Base-by-base conservation (phyloP, 1,284 basidiomycete genomes). In the Xerocomus nothofagi region DNA sequence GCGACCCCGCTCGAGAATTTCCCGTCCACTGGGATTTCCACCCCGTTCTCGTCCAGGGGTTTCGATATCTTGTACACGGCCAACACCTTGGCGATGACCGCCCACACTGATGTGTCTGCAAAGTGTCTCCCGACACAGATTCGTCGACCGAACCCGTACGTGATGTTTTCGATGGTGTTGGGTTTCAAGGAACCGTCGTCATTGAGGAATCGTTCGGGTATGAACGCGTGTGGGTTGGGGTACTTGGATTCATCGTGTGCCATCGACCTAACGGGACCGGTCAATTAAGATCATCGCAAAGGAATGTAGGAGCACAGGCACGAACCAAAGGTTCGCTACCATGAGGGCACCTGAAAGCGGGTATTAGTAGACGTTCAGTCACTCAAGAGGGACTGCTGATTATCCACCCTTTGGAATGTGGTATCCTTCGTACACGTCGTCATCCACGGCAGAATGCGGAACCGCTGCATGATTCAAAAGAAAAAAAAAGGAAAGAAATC, bases 401-500 rank as follows among this genome's bases (percentile, higher is more conserved):
- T 31, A 54, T 38, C 38, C 17, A 47, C 57, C 57, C 20, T 56
- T 56, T 7, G 55, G 55, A n/a, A 58, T 58, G 21, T 41, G 44
- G 29, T 40, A 56, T n/a, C 42, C 50, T 8, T 10, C 12, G 18
- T 46, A 56, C 14, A 47, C 27, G 7, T 55, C 50, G 7, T 39
- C 38, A 3, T 40, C 54, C 3, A 67, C 60, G 0, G 57, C 55
- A 56, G 64, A 65, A 34, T 49, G 71, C 63, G 30, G 71, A 62
- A 51, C 3, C 11, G 26, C 57, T 58, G 17, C 12, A 9, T 38
- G 20, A 4, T 29, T 15, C 10, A 8, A 21, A 6, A 2, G n/a
- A n/a, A n/a, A n/a, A n/a, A n/a, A n/a, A n/a, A n/a, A n/a, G n/a
- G n/a, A n/a, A n/a, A n/a, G 6, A 3, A 17, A 20, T 49, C 8